Base-by-base conservation (phyloP, 371 early-diverging fungal genomes). In the Actinomortierella ambigua region DNA sequence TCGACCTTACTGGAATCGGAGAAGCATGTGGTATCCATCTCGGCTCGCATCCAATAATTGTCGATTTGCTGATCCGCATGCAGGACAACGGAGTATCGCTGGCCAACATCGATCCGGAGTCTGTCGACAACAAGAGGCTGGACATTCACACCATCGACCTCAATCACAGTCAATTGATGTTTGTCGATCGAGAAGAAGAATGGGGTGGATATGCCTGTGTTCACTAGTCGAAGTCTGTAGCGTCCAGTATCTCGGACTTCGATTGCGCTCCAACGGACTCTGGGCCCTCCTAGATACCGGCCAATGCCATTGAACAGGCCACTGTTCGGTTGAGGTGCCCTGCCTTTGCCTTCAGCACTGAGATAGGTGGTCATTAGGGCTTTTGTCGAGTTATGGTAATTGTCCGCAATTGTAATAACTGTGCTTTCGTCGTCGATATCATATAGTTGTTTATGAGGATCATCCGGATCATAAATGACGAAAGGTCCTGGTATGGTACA, bases 41-140 rank as follows among this genome's bases (percentile, higher is more conserved):
- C 53, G 18, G 75, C 81, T 5, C 77, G 55, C 29, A 79, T 67
- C 60, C 65, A 75, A 50, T 75, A 80, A 50, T 70, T 80, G 8
- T 40, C 62, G 20, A 77, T 54, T 0, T 61, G 24, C 28, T 79
- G 75, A 43, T 79, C 61, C 11, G 79, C 76, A 13, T 63, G 34
- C 39, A 81, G 65, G 11, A 81, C 53, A 11, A 75, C 75, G 1
- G 81, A 81, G 29, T 81, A 81, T 0, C 81, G 65, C 50, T 81
- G 79, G 5, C 69, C 79, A 2, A 73, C 65, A 56, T 69, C 55
- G n/a, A 81, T 65, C 0, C 68, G 69, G 8, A 81, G 11, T 2
- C 68, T 58, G 29, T 71, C 61, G 2, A 77, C 77, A 4, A 46
- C 54, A 3, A 65, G 48, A 0, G 78, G 79, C 9, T 71, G 53